Evolutionary conservation across 164 flowering plant genomes (phyloP).

Genomic region (Piper betle): DNA sequence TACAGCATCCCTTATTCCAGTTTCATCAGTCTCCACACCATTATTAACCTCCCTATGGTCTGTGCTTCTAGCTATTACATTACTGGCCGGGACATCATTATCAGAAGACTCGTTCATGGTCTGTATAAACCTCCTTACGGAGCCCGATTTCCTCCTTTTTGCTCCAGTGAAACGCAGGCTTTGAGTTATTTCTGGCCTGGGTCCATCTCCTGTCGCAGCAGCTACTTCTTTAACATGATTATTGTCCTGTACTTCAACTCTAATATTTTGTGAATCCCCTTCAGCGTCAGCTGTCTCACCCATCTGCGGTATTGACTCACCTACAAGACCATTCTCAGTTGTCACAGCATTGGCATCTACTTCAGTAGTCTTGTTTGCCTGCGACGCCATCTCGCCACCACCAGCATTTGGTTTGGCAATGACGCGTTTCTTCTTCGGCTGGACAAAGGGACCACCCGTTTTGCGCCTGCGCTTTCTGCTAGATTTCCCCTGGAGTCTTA

Average conservation of each 20-base stretch:
- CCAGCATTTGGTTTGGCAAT: slow-evolving; percentile 1
- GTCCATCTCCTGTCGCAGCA: slow-evolving; percentile 15
- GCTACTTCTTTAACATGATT: slow-evolving; percentile 17
- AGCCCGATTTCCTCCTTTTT: slow-evolving; percentile 72
- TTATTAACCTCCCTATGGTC: slow-evolving; percentile 10
- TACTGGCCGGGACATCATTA: slow-evolving; percentile 10
- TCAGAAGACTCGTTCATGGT: slow-evolving; percentile 18
- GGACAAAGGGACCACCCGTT: slow-evolving; percentile 26
- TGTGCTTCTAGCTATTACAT: slow-evolving; percentile 7
- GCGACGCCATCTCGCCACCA: slow-evolving; percentile 13
- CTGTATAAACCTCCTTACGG: slow-evolving; percentile 63
- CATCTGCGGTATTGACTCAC: slow-evolving; percentile 6
- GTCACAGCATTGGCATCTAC: not conserved
- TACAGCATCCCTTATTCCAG: slow-evolving; percentile 12
- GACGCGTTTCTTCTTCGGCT: slow-evolving; percentile 48
- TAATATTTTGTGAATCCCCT: slow-evolving; percentile 14
- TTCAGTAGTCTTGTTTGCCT: slow-evolving; percentile 9
- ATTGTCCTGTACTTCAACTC: slow-evolving; percentile 21
- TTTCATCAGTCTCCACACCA: slow-evolving; percentile 18
- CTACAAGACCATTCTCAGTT: not conserved
- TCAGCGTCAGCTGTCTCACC: slow-evolving; percentile 24
- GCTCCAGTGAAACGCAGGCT: slow-evolving; percentile 52
- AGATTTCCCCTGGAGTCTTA: slow-evolving; percentile 35
- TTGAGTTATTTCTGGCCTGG: slow-evolving; percentile 18
- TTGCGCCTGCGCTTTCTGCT: slow-evolving; percentile 42